phyloP scores from a whole-genome alignment of 2,329 filamentous ascomycete genomes.

The Cordyceps cicadae region DNA sequence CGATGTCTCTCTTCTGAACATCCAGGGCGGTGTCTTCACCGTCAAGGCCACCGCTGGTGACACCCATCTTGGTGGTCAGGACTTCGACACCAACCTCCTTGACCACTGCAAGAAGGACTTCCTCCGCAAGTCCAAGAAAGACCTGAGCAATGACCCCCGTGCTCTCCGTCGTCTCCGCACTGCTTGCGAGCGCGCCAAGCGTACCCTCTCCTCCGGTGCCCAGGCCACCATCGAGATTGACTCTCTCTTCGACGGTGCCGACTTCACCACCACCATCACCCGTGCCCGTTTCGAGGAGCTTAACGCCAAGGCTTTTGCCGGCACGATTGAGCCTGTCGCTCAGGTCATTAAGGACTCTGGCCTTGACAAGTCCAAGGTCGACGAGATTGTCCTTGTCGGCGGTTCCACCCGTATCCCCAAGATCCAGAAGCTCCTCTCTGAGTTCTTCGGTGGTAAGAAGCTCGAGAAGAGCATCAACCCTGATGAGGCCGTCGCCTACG shows the following conservation, averaged over 20 bases:
- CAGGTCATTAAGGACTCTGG: conserved; percentile 98
- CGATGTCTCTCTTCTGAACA: conserved; percentile 98
- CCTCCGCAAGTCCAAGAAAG: conserved; percentile 87
- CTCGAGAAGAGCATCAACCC: conserved; percentile 99
- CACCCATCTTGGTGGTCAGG: conserved; percentile 94
- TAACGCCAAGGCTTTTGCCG: conserved; percentile 99
- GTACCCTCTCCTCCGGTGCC: conserved; percentile 89
- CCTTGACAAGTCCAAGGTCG: conserved; percentile 88
- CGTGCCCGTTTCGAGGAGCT: conserved; percentile 99
- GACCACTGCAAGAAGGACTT: conserved; percentile 98
- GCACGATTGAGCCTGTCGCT: conserved; percentile 96
- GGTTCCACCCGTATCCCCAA: conserved; percentile 99
- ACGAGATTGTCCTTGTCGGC: conserved; percentile 96
- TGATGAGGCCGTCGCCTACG: conserved; percentile 96
- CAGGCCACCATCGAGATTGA: conserved; percentile 95
- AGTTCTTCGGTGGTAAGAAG: conserved; percentile 93
- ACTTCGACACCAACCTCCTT: conserved; percentile 94
- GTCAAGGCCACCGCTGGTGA: conserved; percentile 92
- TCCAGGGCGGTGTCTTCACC: conserved; percentile 95
- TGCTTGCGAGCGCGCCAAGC: conserved; percentile 99
- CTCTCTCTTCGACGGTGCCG: conserved; percentile 90
- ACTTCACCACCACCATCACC: conserved; percentile 97
- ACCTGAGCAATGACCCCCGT: conserved; percentile 77
- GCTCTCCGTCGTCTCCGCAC: conserved; percentile 93
- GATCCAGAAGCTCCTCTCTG: conserved; percentile 88